Base-by-base conservation (phyloP, 352 stramenopile species). In the Salisapilia sapeloensis region DNA sequence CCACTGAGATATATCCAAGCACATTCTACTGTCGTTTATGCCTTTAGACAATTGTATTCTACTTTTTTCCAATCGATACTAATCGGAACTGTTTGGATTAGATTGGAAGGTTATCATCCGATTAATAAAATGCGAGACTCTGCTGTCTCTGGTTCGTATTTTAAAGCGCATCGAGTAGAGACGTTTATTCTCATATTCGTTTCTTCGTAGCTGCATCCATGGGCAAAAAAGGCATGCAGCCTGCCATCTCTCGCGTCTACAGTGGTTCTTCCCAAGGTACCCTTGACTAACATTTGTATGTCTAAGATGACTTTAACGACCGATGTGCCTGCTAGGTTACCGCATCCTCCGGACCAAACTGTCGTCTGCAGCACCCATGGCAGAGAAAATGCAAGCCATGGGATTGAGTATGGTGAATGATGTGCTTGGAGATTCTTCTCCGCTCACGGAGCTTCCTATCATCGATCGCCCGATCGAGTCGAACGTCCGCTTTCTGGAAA, bases 331-430 rank as follows among this genome's bases (percentile, higher is more conserved):
- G 3, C 9, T 23, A 55, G 52, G 71, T 3, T 86, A 67, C 66
- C 82, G 64, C 18, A 76, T 82, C 25, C 29, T 86, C 22, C 83
- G 82, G 53, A 83, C 55, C 12, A 83, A 75, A 33, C 27, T 86
- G 24, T 64, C 71, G 6, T 60, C 66, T 1, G 67, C 69, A 2
- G 66, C 64, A 16, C 67, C 67, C 8, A 69, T 82, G n/a, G 71
- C 72, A 0, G 72, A 79, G 35, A 59, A 59, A 35, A 61, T 89
- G 35, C 67, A 85, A 26, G 67, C 51, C 4, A 78, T 89, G 62
- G 62, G 69, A 2, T 26, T 87, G 1, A 58, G 70, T 30, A 64
- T 74, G 19, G 62, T 84, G 33, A 80, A 60, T 11, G 69, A 87
- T 35, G 62, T 81, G 48, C 48, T 71, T 3, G 60, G 60, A 46